A percentile compares a stretch with the other conserved stretches of the same genome.
Evolutionary conservation across 1,139 yeast species (phyloP).

Genomic region (Candida smagusa): DNA sequence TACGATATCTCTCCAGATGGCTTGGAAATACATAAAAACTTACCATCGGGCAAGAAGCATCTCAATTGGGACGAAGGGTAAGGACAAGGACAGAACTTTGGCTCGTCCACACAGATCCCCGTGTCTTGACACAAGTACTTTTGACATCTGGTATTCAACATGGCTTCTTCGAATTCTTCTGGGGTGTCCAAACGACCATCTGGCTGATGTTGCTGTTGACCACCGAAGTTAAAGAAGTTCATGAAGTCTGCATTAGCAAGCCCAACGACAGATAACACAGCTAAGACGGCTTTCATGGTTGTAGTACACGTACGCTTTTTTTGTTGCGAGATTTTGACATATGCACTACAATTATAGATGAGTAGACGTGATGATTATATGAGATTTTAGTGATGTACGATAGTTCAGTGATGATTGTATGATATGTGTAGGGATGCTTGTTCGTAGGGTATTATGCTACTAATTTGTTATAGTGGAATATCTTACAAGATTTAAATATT

Average conservation of each 20-base stretch:
- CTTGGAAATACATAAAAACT: conserved; percentile 74
- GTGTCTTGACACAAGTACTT: conserved; percentile 82
- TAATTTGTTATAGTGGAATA: no score
- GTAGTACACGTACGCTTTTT: conserved; percentile 4
- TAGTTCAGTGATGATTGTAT: no score
- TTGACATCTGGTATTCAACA: conserved; percentile 49
- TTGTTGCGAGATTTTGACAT: background rate
- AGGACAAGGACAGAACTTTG: conserved; percentile 84
- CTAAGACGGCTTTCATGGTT: conserved; percentile 8
- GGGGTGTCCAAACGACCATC: conserved; percentile 20
- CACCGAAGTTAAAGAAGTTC: conserved; percentile 33
- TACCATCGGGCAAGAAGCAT: conserved; percentile 69
- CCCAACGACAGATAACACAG: conserved; percentile 9
- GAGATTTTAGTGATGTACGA: no score
- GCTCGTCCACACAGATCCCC: conserved; percentile 64
- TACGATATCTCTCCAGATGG: conserved; percentile 54
- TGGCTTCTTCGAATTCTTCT: conserved; percentile 26
- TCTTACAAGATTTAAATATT: no score
- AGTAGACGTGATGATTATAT: no score
- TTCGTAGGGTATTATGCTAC: no score
- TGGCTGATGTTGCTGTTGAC: conserved; percentile 20
- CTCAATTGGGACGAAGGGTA: conserved; percentile 81
- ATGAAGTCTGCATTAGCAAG: conserved; percentile 26
- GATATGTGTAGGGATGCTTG: no score
- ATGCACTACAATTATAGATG: background rate